These are phyloP conservation scores for Chytriomyces sp. DNA, from an alignment of 192 early-diverging fungal genomes.

Conservation along the genomic window DNA sequence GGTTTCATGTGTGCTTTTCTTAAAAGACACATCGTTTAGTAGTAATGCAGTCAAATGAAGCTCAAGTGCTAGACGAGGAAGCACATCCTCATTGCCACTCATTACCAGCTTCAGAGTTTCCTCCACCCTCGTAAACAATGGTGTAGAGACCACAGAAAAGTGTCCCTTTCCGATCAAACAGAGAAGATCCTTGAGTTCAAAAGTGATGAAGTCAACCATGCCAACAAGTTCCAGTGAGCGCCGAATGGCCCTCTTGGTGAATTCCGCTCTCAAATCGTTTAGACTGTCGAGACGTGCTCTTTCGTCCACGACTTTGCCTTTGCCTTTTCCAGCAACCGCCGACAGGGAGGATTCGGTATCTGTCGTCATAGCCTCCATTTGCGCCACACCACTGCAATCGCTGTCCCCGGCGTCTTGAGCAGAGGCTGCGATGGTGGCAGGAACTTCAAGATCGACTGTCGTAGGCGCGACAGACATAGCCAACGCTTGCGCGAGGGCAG, in stretches of 20 bases:
- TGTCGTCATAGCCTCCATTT: background rate
- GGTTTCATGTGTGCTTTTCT: constrained; percentile 38
- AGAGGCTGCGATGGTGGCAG: background rate
- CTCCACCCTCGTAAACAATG: constrained; percentile 31
- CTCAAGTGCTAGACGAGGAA: constrained; percentile 14
- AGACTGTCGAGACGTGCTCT: constrained; percentile 13
- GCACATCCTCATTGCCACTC: background rate
- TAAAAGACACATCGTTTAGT: constrained; percentile 58
- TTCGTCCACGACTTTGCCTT: constrained; percentile 49
- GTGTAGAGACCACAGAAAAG: constrained; percentile 30
- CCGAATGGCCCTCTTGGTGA: constrained; percentile 41
- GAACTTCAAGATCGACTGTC: background rate
- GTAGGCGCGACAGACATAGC: background rate
- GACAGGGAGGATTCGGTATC: background rate
- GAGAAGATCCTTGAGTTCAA: constrained; percentile 68
- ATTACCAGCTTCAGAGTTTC: background rate
- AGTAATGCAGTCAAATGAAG: constrained; percentile 65
- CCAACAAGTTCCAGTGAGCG: constrained; percentile 52
- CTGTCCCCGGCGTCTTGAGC: background rate
- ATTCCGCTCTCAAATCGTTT: constrained; percentile 43
- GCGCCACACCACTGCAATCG: background rate
- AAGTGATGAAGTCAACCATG: constrained; percentile 62
- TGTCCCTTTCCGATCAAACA: constrained; percentile 57
- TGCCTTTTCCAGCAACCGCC: constrained; percentile 43
- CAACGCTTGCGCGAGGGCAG: constrained; percentile 2